These are phyloP conservation scores for Fonsecaea pedrosoi DNA, from an alignment of 2,329 filamentous ascomycete species.

Conservation along the genomic window DNA sequence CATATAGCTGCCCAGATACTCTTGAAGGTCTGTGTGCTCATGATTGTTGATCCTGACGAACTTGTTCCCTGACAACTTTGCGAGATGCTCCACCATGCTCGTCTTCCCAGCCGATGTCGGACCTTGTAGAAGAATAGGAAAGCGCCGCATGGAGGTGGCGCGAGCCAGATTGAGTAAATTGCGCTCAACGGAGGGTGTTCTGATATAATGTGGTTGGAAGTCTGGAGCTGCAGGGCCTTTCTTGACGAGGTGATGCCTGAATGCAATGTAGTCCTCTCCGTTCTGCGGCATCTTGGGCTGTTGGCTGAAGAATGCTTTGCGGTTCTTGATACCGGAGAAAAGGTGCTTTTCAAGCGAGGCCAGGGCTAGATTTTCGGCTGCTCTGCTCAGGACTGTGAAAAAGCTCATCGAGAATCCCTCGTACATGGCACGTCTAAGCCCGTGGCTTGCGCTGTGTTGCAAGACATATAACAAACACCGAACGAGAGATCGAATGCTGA, in stretches of 20 bases:
- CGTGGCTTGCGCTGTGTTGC: constrained; percentile 83
- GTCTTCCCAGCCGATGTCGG: constrained; percentile 98
- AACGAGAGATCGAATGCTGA: constrained; percentile 92
- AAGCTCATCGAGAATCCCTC: constrained; percentile 99
- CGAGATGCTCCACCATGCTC: constrained; percentile 98
- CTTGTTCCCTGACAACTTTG: constrained; percentile 94
- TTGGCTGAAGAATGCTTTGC: constrained; percentile 76
- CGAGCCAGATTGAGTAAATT: constrained; percentile 94
- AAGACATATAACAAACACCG: constrained; percentile 86
- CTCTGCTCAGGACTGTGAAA: constrained; percentile 80
- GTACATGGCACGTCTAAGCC: constrained; percentile 81
- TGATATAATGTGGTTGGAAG: constrained; percentile 88
- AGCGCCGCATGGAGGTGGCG: constrained; percentile 87
- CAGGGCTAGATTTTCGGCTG: constrained; percentile 78
- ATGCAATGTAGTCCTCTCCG: constrained; percentile 78
- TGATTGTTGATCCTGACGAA: constrained; percentile 99
- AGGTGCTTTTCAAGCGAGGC: constrained; percentile 83
- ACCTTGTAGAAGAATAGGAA: constrained; percentile 93
- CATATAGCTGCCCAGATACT: constrained; percentile 94
- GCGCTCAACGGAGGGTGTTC: constrained; percentile 91
- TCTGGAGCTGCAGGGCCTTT: constrained; percentile 72
- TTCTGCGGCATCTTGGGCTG: constrained; percentile 79
- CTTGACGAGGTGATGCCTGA: constrained; percentile 89
- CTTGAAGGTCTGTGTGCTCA: constrained; percentile 96
- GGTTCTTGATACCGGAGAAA: constrained; percentile 71